Conservation (phyloP, 768 basidiomycete species). For the Leucosporidium yakuticum region DNA sequence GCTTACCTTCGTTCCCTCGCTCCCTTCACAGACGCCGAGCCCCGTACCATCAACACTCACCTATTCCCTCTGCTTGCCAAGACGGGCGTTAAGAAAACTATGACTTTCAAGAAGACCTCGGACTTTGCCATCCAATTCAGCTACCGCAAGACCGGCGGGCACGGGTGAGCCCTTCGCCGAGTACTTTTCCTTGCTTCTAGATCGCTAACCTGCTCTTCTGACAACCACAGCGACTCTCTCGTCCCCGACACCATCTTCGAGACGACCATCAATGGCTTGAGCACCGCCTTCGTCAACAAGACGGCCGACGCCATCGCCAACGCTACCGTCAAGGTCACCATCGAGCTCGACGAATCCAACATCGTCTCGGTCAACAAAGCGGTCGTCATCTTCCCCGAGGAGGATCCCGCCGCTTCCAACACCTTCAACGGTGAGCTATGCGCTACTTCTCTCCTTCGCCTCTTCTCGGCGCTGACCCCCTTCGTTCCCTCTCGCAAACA, state of each 20-base stretch:
- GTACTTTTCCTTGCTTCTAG: not conserved
- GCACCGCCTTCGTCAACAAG: slow-evolving; percentile 71
- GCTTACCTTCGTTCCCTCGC: not conserved
- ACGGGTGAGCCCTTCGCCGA: slow-evolving; percentile 31
- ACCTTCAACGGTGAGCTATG: not conserved
- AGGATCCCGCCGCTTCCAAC: slow-evolving; percentile 49
- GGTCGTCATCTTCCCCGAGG: slow-evolving; percentile 62
- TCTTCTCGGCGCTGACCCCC: slow-evolving; percentile 15
- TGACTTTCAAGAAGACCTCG: slow-evolving; percentile 76
- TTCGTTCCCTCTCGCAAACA: slow-evolving; percentile 33
- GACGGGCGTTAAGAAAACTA: slow-evolving; percentile 71
- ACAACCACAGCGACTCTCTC: slow-evolving; percentile 1
- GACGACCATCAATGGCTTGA: slow-evolving; percentile 64
- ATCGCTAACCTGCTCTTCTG: not conserved
- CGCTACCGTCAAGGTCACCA: slow-evolving; percentile 77
- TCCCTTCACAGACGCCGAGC: slow-evolving; percentile 39
- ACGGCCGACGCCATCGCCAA: slow-evolving; percentile 74
- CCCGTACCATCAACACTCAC: slow-evolving; percentile 65
- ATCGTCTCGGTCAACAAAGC: slow-evolving; percentile 76
- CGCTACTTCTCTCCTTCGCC: not conserved
- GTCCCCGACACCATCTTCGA: slow-evolving; percentile 53
- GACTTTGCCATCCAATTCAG: slow-evolving; percentile 73
- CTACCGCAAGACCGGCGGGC: slow-evolving; percentile 61
- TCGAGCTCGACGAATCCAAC: slow-evolving; percentile 78
- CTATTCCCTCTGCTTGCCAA: slow-evolving; percentile 75